Evolutionary conservation across 257 asterid species (phyloP).

Genomic region (Solanum commersonii): DNA sequence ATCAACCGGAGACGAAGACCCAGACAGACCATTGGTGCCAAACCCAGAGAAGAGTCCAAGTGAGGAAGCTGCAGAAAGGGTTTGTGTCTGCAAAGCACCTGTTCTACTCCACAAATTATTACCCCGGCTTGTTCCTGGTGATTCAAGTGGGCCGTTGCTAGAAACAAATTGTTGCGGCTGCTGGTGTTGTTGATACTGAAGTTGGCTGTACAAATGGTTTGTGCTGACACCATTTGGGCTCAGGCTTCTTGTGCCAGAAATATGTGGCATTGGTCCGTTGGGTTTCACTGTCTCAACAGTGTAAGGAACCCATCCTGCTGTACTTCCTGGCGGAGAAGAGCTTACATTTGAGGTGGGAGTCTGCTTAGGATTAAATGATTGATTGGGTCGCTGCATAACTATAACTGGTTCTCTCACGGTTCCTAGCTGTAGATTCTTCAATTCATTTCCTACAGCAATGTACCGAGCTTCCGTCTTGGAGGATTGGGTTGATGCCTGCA

Average conservation of each 20-base stretch:
- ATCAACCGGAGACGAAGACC: constrained; percentile 39
- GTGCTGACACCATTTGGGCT: constrained; percentile 19
- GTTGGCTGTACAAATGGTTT: constrained; percentile 32
- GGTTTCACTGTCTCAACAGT: constrained; percentile 26
- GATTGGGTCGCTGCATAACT: constrained; percentile 49
- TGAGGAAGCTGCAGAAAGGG: constrained; percentile 48
- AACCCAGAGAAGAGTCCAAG: constrained; percentile 59
- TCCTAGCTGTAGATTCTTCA: constrained; percentile 60
- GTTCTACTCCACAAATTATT: constrained; percentile 32
- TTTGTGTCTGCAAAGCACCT: constrained; percentile 28
- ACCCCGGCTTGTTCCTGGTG: constrained; percentile 18
- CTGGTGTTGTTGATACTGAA: constrained; percentile 29
- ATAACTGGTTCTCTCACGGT: constrained; percentile 59
- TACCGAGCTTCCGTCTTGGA: constrained; percentile 32
- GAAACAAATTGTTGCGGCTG: constrained; percentile 29
- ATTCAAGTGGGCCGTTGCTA: constrained; percentile 22
- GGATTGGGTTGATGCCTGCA: constrained; percentile 33
- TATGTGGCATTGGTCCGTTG: constrained; percentile 26
- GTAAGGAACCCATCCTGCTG: constrained; percentile 32
- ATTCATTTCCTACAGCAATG: constrained; percentile 33
- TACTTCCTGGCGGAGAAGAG: constrained; percentile 43
- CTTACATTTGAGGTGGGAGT: constrained; percentile 25
- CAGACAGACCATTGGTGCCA: constrained; percentile 36
- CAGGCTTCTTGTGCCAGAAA: constrained; percentile 29
- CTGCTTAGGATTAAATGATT: constrained; percentile 26